Evolutionary conservation across 257 asterid genomes (phyloP).

Genomic region (Mentha longifolia): DNA sequence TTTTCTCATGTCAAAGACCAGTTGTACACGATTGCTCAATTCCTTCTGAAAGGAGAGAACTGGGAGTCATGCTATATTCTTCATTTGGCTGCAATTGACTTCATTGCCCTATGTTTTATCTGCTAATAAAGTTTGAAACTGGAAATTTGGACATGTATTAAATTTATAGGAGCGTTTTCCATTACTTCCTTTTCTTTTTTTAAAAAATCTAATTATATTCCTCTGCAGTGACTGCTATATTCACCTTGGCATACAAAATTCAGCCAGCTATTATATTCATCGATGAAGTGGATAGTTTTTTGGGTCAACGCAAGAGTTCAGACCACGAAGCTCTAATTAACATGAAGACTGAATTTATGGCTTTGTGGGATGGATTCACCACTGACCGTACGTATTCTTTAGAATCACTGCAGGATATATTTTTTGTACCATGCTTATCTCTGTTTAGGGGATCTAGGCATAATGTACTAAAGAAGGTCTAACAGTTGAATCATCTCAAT

Average conservation of each 20-base stretch:
- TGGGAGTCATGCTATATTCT: not conserved
- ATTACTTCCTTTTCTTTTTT: not conserved
- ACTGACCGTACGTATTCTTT: constrained; percentile 71
- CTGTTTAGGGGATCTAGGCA: constrained; percentile 13
- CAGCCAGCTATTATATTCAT: constrained; percentile 98
- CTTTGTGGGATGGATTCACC: constrained; percentile 99
- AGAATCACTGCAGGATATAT: not conserved
- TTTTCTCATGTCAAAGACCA: not conserved
- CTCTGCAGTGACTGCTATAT: constrained; percentile 88
- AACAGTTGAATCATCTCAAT: not conserved
- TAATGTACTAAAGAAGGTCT: constrained; percentile 10
- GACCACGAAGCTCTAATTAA: constrained; percentile 86
- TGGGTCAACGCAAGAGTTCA: constrained; percentile 87
- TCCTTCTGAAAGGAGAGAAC: not conserved
- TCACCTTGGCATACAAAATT: constrained; percentile 90
- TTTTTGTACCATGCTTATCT: not conserved
- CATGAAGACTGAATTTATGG: constrained; percentile 99
- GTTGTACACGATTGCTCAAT: not conserved
- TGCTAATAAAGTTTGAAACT: not conserved
- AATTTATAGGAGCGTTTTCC: not conserved
- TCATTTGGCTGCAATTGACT: not conserved
- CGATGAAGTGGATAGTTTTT: constrained; percentile 97
- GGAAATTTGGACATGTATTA: not conserved
- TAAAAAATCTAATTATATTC: not conserved
- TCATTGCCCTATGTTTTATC: not conserved